Percentiles rank a stretch among this genome's conserved stretches.
Conservation (phyloP, 2,329 filamentous ascomycete genomes). For the Plectosphaerella cucumerina region DNA sequence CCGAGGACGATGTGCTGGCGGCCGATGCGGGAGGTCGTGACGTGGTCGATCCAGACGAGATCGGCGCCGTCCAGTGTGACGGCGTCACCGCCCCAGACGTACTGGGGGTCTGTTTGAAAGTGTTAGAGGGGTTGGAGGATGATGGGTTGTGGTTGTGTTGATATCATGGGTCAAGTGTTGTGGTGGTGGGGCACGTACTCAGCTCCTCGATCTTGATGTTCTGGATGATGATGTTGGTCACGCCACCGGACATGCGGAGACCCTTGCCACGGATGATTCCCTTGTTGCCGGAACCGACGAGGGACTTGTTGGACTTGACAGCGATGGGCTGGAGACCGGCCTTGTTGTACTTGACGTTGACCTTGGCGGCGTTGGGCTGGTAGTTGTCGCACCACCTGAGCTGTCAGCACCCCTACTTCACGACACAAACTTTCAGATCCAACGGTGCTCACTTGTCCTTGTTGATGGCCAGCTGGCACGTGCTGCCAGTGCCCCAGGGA, state of each 20-base stretch:
- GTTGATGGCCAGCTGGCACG: slow-evolving; percentile 58
- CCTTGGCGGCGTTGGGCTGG: slow-evolving; percentile 44
- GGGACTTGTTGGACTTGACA: slow-evolving; percentile 52
- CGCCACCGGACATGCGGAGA: slow-evolving; percentile 40
- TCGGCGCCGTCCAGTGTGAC: slow-evolving; percentile 47
- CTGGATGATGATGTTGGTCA: slow-evolving; percentile 56
- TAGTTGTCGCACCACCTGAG: slow-evolving; percentile 46
- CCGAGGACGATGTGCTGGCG: slow-evolving; percentile 59
- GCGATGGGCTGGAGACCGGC: slow-evolving; percentile 46
- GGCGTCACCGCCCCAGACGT: slow-evolving; percentile 57
- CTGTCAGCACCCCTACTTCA: no score
- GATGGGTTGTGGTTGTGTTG: not conserved
- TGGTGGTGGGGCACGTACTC: not conserved
- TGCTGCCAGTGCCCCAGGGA: slow-evolving; percentile 44
- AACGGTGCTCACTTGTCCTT: slow-evolving; percentile 31
- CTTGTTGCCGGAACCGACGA: slow-evolving; percentile 47
- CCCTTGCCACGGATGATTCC: slow-evolving; percentile 57
- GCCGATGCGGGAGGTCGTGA: slow-evolving; percentile 53
- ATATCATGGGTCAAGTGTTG: not conserved
- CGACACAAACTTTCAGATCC: no score
- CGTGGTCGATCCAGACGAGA: slow-evolving; percentile 45
- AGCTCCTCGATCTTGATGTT: slow-evolving; percentile 32
- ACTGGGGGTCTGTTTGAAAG: slow-evolving; percentile 36
- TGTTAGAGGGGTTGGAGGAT: not conserved
- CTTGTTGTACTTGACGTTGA: slow-evolving; percentile 44